Conservation (phyloP, 495 filamentous ascomycete species). For the Talaromyces trachyspermus region DNA sequence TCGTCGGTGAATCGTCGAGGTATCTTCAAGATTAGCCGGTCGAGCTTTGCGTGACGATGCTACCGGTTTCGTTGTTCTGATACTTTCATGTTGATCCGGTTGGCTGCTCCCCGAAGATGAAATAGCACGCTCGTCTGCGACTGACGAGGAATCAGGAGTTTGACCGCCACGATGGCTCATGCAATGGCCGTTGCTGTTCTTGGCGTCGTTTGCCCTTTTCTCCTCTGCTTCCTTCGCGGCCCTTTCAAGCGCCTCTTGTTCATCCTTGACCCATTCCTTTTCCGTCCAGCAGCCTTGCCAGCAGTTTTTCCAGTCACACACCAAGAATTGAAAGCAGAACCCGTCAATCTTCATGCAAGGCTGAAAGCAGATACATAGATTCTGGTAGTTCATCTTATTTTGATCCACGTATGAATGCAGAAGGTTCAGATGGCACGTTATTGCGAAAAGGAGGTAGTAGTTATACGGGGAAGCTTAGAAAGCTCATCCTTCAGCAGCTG, state of each 20-base stretch:
- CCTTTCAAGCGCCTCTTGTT: conserved; percentile 52
- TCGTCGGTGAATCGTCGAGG: conserved; percentile 20
- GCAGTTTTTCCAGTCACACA: conserved; percentile 87
- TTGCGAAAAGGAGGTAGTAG: conserved; percentile 92
- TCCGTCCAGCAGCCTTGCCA: conserved; percentile 96
- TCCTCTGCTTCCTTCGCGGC: conserved; percentile 19
- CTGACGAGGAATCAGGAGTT: not conserved
- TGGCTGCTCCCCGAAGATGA: conserved; percentile 62
- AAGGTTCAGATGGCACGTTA: conserved; percentile 85
- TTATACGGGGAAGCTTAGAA: conserved; percentile 86
- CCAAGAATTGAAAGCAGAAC: conserved; percentile 85
- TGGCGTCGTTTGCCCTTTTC: conserved; percentile 5
- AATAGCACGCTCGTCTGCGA: conserved; percentile 48
- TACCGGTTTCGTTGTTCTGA: not conserved
- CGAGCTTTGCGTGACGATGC: conserved; percentile 20
- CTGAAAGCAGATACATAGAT: conserved; percentile 90
- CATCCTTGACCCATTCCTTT: conserved; percentile 64
- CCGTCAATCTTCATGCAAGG: conserved; percentile 88
- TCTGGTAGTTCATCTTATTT: conserved; percentile 92
- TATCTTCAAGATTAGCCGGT: conserved; percentile 31
- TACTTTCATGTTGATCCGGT: conserved; percentile 10
- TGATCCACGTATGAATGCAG: conserved; percentile 76
- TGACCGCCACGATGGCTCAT: conserved; percentile 7
- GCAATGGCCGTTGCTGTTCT: not conserved
- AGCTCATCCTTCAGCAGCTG: conserved; percentile 81